A percentile compares a stretch with the other conserved stretches of the same genome.
Conservation (phyloP, 2,329 filamentous ascomycete species). For the Talaromyces sp. region DNA sequence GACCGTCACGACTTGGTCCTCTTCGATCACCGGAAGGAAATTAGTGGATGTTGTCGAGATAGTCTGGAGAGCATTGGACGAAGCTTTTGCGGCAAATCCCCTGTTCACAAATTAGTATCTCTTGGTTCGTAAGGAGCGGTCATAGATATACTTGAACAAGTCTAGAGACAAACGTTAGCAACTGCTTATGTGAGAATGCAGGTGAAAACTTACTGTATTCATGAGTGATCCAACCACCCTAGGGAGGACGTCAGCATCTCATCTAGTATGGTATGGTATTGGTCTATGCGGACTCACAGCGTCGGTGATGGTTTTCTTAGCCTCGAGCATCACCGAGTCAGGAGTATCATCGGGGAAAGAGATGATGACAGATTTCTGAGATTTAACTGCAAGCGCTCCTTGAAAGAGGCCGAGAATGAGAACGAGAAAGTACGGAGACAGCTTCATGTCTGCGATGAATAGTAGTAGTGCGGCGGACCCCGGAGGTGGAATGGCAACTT, state of each 20-base stretch:
- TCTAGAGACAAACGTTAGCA: constrained; percentile 20
- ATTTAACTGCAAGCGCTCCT: constrained; percentile 54
- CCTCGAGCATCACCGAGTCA: constrained; percentile 61
- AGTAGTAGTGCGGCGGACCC: not conserved
- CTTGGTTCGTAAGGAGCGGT: not conserved
- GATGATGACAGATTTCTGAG: constrained; percentile 69
- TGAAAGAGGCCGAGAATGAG: constrained; percentile 50
- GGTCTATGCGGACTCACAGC: constrained; percentile 44
- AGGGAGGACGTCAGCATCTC: constrained; percentile 14
- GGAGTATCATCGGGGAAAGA: constrained; percentile 69
- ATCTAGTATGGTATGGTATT: not conserved
- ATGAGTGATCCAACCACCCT: constrained; percentile 73
- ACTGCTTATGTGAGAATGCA: not conserved
- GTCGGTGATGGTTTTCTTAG: constrained; percentile 64
- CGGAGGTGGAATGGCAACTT: not conserved
- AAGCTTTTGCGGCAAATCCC: constrained; percentile 71
- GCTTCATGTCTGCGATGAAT: constrained; percentile 54
- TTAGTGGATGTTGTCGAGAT: constrained; percentile 59
- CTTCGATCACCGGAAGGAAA: constrained; percentile 65
- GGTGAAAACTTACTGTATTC: constrained; percentile 61
- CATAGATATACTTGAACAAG: constrained; percentile 35
- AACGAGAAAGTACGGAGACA: constrained; percentile 50
- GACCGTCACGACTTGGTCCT: constrained; percentile 64
- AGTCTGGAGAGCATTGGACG: constrained; percentile 62
- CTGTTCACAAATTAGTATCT: constrained; percentile 40